Evolutionary conservation across 2,329 filamentous ascomycete species (phyloP).

Genomic region (Penicillium sp.): DNA sequence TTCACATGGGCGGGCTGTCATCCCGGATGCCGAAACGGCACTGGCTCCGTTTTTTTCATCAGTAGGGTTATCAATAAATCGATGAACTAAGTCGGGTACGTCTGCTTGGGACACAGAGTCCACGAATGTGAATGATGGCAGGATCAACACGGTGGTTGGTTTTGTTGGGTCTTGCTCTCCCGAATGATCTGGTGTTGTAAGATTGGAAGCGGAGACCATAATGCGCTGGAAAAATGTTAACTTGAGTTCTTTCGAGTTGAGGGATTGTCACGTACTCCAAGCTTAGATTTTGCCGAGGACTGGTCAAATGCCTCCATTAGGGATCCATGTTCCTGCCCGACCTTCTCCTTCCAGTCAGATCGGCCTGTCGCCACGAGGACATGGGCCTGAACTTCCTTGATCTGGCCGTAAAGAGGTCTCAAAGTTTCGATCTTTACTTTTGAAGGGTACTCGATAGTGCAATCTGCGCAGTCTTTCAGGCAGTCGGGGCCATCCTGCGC

Average conservation of each 20-base stretch:
- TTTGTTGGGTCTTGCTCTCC: slow-evolving; percentile 36
- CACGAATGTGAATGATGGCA: slow-evolving; percentile 77
- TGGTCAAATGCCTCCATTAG: slow-evolving; percentile 51
- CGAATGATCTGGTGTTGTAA: slow-evolving; percentile 19
- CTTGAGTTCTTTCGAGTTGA: neutral
- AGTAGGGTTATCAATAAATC: slow-evolving; percentile 66
- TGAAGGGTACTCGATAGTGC: slow-evolving; percentile 34
- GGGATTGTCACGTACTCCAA: slow-evolving; percentile 58
- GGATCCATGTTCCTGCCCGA: slow-evolving; percentile 44
- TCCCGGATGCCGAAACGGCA: slow-evolving; percentile 29
- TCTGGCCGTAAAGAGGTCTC: slow-evolving; percentile 34
- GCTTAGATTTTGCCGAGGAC: slow-evolving; percentile 58
- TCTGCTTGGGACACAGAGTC: slow-evolving; percentile 69
- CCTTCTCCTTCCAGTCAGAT: slow-evolving; percentile 39
- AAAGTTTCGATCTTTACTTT: slow-evolving; percentile 37
- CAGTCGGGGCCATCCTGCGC: slow-evolving; percentile 37
- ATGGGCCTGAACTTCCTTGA: slow-evolving; percentile 38
- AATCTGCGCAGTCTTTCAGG: slow-evolving; percentile 37
- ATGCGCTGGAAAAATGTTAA: slow-evolving; percentile 24
- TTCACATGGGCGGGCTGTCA: slow-evolving; percentile 62
- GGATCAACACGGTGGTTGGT: slow-evolving; percentile 69
- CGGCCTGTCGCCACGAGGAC: slow-evolving; percentile 40
- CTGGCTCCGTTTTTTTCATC: slow-evolving; percentile 27
- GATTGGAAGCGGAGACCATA: slow-evolving; percentile 40
- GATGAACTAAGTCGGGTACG: slow-evolving; percentile 66